Base-by-base conservation (phyloP, 2,329 filamentous ascomycete genomes). In the Purpureocillium lavendulum region DNA sequence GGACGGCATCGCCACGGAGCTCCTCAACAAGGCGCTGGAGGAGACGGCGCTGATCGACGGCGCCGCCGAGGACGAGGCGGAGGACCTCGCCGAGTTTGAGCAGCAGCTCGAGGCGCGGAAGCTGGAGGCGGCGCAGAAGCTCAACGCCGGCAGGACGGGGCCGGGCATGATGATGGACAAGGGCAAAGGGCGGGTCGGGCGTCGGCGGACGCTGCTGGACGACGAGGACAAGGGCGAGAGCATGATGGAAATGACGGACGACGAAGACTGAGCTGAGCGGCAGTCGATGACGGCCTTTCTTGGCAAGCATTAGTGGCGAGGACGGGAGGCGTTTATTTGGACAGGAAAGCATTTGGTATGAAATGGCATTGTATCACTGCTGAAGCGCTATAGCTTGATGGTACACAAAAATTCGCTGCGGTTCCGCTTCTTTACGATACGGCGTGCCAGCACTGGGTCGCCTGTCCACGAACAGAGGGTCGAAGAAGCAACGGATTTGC, bases 1-100 rank as follows among this genome's bases (percentile, higher is more conserved):
- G 60, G 86, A 92, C 53, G 79, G 84, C 5, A 82, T 89, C 47
- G 84, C 86, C 3, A 88, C 83, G 0, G 86, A 92, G 56, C 63
- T 92, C 36, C 65, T 92, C 26, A 80, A 77, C 51, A 82, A 82
- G 55, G 84, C 85, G 4, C 65, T 87, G 2, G 74, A 77, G 21
- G 77, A 83, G 58, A 74, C 79, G 30, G 70, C 73, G 3, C 51
- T 65, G 13, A 47, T 64, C 16, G 67, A 66, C 35, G 63, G 59
- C 3, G 61, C 67, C 7, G 67, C 67, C 4, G 64, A 64, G 26
- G 71, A 69, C 1, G 66, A 70, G 29, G 64, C 62, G 1, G 68
- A 72, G 24, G 65, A 65, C 15, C 45, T 73, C 45, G 60, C 58
- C 1, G 62, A 61, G 5, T 73, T 81, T 42, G 78, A 83, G 50